Conservation (phyloP, 2,329 filamentous ascomycete species). For the Byssothecium circinans region DNA sequence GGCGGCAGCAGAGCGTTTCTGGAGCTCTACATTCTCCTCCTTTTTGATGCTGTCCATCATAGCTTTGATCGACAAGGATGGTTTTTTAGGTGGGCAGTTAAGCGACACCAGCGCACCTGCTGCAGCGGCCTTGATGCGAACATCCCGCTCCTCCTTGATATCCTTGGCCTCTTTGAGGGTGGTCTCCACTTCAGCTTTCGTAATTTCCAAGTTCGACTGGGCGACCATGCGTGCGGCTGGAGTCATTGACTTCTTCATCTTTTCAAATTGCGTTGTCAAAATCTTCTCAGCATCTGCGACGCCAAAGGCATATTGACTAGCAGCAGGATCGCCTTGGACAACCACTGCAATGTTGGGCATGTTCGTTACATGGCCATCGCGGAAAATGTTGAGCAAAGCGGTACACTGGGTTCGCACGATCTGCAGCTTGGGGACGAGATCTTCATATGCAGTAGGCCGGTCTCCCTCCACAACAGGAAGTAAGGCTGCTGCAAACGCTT, state of each 20-base stretch:
- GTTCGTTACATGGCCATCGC: slow-evolving; percentile 63
- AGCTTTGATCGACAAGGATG: slow-evolving; percentile 86
- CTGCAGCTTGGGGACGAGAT: slow-evolving; percentile 87
- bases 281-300: slow-evolving; percentile 86
- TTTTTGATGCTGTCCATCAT: slow-evolving; percentile 98
- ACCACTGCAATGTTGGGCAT: slow-evolving; percentile 84
- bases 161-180: slow-evolving; percentile 79
- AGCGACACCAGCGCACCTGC: slow-evolving; percentile 89
- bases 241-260: slow-evolving; percentile 83
- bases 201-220: slow-evolving; percentile 75
- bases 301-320: slow-evolving; percentile 90
- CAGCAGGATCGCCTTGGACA: slow-evolving; percentile 89
- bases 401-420: slow-evolving; percentile 89
- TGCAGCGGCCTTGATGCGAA: slow-evolving; percentile 82
- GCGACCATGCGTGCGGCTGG: slow-evolving; percentile 86
- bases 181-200: slow-evolving; percentile 67
- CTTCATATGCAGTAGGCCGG: slow-evolving; percentile 79
- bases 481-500: slow-evolving; percentile 66
- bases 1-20: slow-evolving; percentile 81
- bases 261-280: slow-evolving; percentile 80
- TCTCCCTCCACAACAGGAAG: slow-evolving; percentile 79
- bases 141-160: slow-evolving; percentile 79
- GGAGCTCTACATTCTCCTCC: slow-evolving; percentile 87
- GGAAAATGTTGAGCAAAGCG: slow-evolving; percentile 86
- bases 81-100: slow-evolving; percentile 86